Percentiles rank a stretch among this genome's conserved stretches.
These are phyloP conservation scores for Ophiostoma angusticollis DNA, from an alignment of 2,329 filamentous ascomycete species.

Conservation along the genomic window DNA sequence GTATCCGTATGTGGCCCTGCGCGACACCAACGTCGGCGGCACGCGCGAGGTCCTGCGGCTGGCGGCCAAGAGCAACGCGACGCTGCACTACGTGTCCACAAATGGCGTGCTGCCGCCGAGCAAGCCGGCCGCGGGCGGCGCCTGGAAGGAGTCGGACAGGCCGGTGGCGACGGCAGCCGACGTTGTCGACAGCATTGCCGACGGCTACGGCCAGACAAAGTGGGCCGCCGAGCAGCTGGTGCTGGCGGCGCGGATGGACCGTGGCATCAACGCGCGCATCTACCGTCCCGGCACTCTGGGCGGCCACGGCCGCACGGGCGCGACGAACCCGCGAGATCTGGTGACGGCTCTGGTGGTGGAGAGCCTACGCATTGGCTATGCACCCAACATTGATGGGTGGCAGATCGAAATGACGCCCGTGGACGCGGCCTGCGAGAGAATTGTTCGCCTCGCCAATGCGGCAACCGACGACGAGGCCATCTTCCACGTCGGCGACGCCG, in stretches of 20 bases:
- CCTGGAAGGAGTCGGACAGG: constrained; percentile 54
- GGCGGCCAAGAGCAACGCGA: constrained; percentile 51
- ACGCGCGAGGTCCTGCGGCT: constrained; percentile 62
- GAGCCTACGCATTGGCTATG: constrained; percentile 58
- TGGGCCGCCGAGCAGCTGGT: constrained; percentile 71
- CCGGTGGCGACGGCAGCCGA: constrained; percentile 57
- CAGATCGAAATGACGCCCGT: constrained; percentile 74
- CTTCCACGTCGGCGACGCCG: constrained; percentile 64
- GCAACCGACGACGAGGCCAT: constrained; percentile 46
- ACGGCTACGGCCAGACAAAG: constrained; percentile 70
- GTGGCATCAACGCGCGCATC: constrained; percentile 58
- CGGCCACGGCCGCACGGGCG: constrained; percentile 61
- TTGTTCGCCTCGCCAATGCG: constrained; percentile 47
- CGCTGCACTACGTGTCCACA: constrained; percentile 66
- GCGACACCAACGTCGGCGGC: constrained; percentile 66
- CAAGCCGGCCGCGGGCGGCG: no score
- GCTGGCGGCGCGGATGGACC: constrained; percentile 47
- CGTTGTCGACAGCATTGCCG: constrained; percentile 47
- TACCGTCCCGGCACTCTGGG: constrained; percentile 66
- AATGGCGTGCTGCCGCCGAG: constrained; percentile 67
- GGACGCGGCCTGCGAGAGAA: constrained; percentile 65
- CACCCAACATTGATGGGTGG: constrained; percentile 62
- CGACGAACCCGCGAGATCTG: constrained; percentile 67
- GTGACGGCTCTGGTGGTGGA: constrained; percentile 66
- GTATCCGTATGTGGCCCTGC: constrained; percentile 66